A percentile compares a stretch with the other conserved stretches of the same genome.
phyloP scores from a whole-genome alignment of 331 rosid genomes.

The Spiraea crenata region DNA sequence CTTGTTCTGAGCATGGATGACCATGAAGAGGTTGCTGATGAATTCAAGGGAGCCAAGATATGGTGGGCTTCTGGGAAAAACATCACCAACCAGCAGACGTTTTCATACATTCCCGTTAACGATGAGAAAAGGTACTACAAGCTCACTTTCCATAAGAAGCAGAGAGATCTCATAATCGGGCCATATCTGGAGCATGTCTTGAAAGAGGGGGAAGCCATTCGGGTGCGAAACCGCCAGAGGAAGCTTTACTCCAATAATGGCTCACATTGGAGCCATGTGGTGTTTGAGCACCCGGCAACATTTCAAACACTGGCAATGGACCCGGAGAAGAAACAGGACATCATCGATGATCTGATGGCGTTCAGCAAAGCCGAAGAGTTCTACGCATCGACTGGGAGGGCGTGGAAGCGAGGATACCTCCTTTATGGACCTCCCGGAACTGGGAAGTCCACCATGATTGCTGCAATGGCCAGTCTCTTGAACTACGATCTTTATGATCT shows the following conservation, averaged over 20 bases:
- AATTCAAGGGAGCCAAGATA: constrained; percentile 17
- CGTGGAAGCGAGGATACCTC: too few relatives aligned
- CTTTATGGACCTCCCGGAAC: too few relatives aligned
- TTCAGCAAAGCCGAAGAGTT: too few relatives aligned
- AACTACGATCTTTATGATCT: constrained; percentile 60
- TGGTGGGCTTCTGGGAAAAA: constrained; percentile 31
- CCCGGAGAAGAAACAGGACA: too few relatives aligned
- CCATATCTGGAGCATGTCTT: constrained; percentile 23
- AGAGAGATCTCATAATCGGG: constrained; percentile 22
- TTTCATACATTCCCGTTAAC: neutral
- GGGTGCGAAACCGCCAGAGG: constrained; percentile 24
- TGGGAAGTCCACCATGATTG: constrained; percentile 60
- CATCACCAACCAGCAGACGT: neutral
- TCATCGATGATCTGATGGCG: too few relatives aligned
- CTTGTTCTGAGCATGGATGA: constrained; percentile 35
- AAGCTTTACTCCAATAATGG: constrained; percentile 31
- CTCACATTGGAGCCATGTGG: constrained; percentile 31
- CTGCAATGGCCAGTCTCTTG: constrained; percentile 59
- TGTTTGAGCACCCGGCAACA: too few relatives aligned
- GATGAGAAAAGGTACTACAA: constrained; percentile 27
- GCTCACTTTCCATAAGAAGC: constrained; percentile 30
- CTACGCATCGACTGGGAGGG: too few relatives aligned
- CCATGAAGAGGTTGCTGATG: constrained; percentile 29
- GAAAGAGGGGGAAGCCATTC: constrained; percentile 23
- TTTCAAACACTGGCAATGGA: too few relatives aligned